Percentiles rank a stretch among this genome's conserved stretches.
Conservation (phyloP, 257 asterid species). For the Voacanga thouarsii region DNA sequence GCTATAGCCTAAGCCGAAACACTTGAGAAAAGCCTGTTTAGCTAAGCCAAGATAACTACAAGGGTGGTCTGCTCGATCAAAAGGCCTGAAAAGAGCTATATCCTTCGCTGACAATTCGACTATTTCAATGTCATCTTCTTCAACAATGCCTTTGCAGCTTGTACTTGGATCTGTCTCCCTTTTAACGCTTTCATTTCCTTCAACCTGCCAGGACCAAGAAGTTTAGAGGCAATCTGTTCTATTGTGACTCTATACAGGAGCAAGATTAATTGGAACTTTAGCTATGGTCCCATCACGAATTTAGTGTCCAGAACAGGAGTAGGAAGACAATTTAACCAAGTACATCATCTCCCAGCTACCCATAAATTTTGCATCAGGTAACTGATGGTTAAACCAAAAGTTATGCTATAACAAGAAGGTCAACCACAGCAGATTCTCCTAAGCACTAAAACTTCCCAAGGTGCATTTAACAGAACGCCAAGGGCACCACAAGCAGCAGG, state of each 20-base stretch:
- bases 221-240: background rate
- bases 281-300: background rate
- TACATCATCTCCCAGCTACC: background rate
- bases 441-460: too few species aligned
- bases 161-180: constrained; percentile 9
- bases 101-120: constrained; percentile 27
- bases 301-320: background rate
- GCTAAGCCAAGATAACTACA: constrained; percentile 17
- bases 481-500: background rate
- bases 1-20: constrained; percentile 20
- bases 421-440: background rate
- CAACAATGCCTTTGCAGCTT: constrained; percentile 15
- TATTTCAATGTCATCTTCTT: constrained; percentile 24
- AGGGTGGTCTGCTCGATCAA: constrained; percentile 23
- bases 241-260: background rate
- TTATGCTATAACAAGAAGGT: background rate
- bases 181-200: background rate
- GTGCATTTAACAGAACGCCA: background rate
- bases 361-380: background rate
- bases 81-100: constrained; percentile 11
- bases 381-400: background rate
- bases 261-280: background rate
- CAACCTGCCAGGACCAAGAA: background rate
- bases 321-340: background rate
- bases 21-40: constrained; percentile 27